phyloP scores from a whole-genome alignment of 2,329 filamentous ascomycete genomes.

The Metarhizium guizhouense region DNA sequence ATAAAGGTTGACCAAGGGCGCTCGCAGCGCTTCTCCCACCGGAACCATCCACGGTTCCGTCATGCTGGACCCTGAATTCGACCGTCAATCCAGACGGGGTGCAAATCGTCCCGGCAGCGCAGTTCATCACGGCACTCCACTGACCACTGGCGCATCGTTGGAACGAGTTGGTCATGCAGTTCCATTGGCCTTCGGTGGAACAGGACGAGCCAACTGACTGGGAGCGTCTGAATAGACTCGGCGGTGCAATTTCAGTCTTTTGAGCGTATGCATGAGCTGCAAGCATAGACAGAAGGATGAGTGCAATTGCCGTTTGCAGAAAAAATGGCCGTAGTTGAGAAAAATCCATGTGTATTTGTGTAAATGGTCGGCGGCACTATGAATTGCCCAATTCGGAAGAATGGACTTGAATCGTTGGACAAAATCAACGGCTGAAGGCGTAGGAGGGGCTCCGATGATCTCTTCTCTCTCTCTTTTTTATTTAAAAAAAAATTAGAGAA shows the following conservation, averaged over 20 bases:
- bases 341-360: no score
- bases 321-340: no score
- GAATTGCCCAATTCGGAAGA: no score
- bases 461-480: not conserved
- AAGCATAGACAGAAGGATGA: not conserved
- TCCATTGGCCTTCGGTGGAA: slow-evolving; percentile 42
- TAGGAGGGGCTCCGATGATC: no score
- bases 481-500: not conserved
- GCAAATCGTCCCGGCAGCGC: slow-evolving; percentile 37
- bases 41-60: slow-evolving; percentile 10
- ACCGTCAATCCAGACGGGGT: slow-evolving; percentile 31
- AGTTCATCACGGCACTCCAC: slow-evolving; percentile 36
- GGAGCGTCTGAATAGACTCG: not conserved
- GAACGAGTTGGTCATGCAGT: slow-evolving; percentile 40
- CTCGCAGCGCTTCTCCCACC: not conserved
- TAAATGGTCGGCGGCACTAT: no score
- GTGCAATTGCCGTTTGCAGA: no score
- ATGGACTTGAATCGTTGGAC: no score
- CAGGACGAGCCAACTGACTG: slow-evolving; percentile 30
- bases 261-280: not conserved
- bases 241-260: not conserved
- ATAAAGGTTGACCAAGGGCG: not conserved
- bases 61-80: slow-evolving; percentile 28
- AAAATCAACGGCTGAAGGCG: no score
- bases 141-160: slow-evolving; percentile 40